These are phyloP conservation scores for Conticribra weissflogii DNA, from an alignment of 108 stramenopile species.

Conservation along the genomic window DNA sequence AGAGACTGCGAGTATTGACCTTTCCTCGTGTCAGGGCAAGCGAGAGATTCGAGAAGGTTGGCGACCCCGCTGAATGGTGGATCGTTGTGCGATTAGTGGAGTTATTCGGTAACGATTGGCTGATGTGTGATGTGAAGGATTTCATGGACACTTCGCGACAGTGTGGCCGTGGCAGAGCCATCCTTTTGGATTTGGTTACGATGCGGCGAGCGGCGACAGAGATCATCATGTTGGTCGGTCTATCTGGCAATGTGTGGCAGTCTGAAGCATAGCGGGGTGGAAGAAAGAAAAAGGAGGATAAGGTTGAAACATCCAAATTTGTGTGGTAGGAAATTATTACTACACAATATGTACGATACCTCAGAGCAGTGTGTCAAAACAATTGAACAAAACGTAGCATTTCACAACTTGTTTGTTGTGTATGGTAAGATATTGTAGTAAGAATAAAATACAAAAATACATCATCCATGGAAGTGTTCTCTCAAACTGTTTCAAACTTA, in stretches of 20 bases:
- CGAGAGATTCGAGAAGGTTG: background rate
- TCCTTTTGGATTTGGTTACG: conserved; percentile 2
- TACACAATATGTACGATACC: too few species aligned
- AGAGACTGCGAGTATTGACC: conserved; percentile 3
- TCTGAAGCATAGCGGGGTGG: background rate
- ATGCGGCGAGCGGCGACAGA: conserved; percentile 12
- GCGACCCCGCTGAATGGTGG: background rate
- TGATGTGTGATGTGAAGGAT: background rate
- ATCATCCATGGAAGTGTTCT: too few species aligned
- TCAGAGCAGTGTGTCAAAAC: too few species aligned
- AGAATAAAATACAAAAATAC: too few species aligned
- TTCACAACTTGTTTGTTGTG: too few species aligned
- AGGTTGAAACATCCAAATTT: too few species aligned
- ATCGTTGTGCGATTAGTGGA: background rate
- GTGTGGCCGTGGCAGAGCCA: background rate
- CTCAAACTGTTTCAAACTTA: too few species aligned
- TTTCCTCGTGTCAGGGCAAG: background rate
- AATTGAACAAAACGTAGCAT: too few species aligned
- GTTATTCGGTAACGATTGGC: background rate
- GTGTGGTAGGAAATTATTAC: too few species aligned
- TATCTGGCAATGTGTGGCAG: background rate
- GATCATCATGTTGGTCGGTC: conserved; percentile 19
- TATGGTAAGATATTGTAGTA: too few species aligned
- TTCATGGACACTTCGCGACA: conserved; percentile 1
- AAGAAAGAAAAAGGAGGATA: background rate